Evolutionary conservation across 371 early-diverging fungal genomes (phyloP).

Genomic region (Dinochytrium kinnereticum): DNA sequence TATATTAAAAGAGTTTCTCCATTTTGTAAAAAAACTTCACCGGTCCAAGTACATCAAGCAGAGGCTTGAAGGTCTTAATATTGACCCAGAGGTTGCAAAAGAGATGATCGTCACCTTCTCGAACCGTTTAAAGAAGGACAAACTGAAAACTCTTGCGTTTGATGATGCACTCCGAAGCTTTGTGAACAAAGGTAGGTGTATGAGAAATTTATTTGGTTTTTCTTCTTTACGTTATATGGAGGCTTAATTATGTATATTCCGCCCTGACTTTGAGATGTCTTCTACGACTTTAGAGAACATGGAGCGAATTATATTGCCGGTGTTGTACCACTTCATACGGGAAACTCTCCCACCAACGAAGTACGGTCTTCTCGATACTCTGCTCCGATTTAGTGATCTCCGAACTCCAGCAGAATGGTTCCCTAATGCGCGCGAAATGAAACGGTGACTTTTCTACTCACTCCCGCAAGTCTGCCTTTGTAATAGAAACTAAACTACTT

Average conservation of each 20-base stretch:
- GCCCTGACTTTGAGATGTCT: too few relatives aligned
- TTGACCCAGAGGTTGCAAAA: neutral
- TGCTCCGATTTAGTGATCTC: constrained; percentile 73
- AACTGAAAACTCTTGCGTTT: neutral
- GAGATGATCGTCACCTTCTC: neutral
- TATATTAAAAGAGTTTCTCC: constrained; percentile 1
- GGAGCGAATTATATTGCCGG: constrained; percentile 28
- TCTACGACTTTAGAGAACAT: constrained; percentile 26
- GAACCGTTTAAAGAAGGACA: neutral
- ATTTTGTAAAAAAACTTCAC: neutral
- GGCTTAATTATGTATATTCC: too few relatives aligned
- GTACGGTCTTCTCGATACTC: constrained; percentile 39
- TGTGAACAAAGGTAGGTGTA: neutral
- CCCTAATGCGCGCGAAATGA: constrained; percentile 64
- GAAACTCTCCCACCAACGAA: constrained; percentile 20
- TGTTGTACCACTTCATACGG: constrained; percentile 20
- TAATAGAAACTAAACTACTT: neutral
- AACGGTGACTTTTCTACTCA: too few relatives aligned
- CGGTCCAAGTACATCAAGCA: constrained; percentile 4
- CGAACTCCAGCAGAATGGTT: constrained; percentile 84
- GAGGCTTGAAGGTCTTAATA: neutral
- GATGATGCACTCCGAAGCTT: neutral
- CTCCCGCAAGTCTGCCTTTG: too few relatives aligned
- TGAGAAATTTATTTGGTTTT: neutral
- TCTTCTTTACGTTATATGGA: too few relatives aligned